Conservation (phyloP, 805 yeast genomes). For the Saccharomycopsis babjevae region DNA sequence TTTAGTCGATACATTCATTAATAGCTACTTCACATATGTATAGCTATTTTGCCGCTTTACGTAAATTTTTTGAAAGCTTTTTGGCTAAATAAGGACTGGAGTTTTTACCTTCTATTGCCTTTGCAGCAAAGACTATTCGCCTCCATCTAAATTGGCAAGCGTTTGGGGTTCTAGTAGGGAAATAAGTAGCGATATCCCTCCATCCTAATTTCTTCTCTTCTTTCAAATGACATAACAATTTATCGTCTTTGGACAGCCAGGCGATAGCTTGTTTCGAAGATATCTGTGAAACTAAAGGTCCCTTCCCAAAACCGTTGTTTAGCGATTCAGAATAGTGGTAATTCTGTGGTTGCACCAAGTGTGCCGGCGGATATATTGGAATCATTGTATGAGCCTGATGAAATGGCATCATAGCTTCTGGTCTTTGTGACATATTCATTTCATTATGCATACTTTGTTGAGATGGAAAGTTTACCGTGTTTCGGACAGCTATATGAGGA, state of each 20-base stretch:
- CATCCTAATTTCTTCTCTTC: conserved; percentile 45
- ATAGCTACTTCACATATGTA: background rate
- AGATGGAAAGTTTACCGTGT: too few relatives aligned
- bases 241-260: conserved; percentile 39
- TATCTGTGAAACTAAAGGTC: background rate
- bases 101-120: background rate
- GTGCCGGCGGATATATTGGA: too few relatives aligned
- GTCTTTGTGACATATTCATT: too few relatives aligned
- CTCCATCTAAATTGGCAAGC: conserved; percentile 51
- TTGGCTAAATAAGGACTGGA: background rate
- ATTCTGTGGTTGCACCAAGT: background rate
- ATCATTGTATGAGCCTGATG: too few relatives aligned
- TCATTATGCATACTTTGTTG: too few relatives aligned
- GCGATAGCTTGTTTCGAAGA: conserved; percentile 24
- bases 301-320: background rate
- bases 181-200: conserved; percentile 42
- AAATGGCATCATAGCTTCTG: too few relatives aligned
- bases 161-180: conserved; percentile 43
- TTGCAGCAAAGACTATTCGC: conserved; percentile 22
- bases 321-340: too few relatives aligned
- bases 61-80: background rate
- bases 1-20: background rate
- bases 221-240: conserved; percentile 34
- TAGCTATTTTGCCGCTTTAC: background rate
- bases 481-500: too few relatives aligned